phyloP scores from a whole-genome alignment of 768 basidiomycete species.

The Chalciporus piperatus region DNA sequence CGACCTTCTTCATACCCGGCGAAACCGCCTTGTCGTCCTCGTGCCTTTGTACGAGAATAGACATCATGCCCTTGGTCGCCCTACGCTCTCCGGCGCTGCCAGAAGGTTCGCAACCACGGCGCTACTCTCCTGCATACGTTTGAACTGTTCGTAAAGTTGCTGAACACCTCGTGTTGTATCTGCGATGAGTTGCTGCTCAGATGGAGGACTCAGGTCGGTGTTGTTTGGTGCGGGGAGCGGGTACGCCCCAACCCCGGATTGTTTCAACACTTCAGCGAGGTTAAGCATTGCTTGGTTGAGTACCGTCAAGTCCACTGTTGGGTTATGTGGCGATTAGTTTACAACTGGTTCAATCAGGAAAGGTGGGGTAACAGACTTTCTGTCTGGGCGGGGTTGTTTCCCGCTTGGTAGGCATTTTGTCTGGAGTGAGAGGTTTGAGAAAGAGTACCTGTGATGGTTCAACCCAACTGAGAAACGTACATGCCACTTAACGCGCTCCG shows the following conservation, averaged over 20 bases:
- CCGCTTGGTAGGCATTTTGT: slow-evolving; percentile 59
- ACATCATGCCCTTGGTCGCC: slow-evolving; percentile 12
- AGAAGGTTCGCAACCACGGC: slow-evolving; percentile 48
- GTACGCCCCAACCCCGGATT: slow-evolving; percentile 65
- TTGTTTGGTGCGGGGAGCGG: slow-evolving; percentile 41
- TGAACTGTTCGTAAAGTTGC: slow-evolving; percentile 47
- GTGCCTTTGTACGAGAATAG: too few relatives aligned
- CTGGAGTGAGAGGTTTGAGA: slow-evolving; percentile 30
- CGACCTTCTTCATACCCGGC: too few relatives aligned
- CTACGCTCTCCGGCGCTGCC: slow-evolving; percentile 24
- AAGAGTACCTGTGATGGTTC: background rate
- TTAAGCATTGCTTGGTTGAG: slow-evolving; percentile 50
- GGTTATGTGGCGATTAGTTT: background rate
- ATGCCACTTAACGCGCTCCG: slow-evolving; percentile 49
- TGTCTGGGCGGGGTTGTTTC: slow-evolving; percentile 52
- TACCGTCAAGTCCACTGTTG: slow-evolving; percentile 44
- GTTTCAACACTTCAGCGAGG: slow-evolving; percentile 48
- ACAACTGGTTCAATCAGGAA: background rate
- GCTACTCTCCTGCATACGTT: slow-evolving; percentile 55
- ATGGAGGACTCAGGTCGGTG: slow-evolving; percentile 27
- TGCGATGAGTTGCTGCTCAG: slow-evolving; percentile 45
- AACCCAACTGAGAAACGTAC: slow-evolving; percentile 35
- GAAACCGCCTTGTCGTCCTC: too few relatives aligned
- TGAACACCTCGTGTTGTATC: slow-evolving; percentile 44
- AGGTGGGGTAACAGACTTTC: slow-evolving; percentile 39